These are phyloP conservation scores for Rhodotorula graminis DNA, from an alignment of 768 basidiomycete species.

Conservation along the genomic window DNA sequence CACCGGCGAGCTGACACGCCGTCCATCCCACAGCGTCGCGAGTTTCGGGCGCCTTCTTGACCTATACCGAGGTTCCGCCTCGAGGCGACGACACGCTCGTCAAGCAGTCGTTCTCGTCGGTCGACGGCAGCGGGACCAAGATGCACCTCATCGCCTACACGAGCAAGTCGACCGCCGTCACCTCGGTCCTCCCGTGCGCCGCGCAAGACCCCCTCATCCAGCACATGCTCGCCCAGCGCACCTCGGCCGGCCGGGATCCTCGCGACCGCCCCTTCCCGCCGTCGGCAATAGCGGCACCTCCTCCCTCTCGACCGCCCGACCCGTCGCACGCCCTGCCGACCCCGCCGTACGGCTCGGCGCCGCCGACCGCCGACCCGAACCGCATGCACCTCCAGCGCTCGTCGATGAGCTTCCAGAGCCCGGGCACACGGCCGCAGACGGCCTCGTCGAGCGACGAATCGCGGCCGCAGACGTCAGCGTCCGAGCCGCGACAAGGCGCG, in stretches of 20 bases:
- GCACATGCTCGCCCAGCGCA: conserved; percentile 20
- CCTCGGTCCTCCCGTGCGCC: neutral
- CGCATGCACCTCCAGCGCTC: conserved; percentile 3
- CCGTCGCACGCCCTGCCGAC: neutral
- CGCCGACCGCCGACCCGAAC: neutral
- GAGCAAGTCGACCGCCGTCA: conserved; percentile 3
- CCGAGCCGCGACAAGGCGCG: conserved; percentile 13
- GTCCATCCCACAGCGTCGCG: conserved; percentile 20
- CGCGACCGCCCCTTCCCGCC: neutral
- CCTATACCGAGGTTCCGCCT: conserved; percentile 36
- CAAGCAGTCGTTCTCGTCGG: conserved; percentile 39
- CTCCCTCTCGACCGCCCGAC: neutral
- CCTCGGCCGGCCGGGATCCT: conserved; percentile 7
- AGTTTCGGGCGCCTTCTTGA: conserved; percentile 41
- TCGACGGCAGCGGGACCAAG: conserved; percentile 30
- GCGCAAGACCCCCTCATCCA: conserved; percentile 25
- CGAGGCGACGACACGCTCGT: conserved; percentile 27
- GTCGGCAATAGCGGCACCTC: neutral
- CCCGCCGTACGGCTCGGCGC: neutral
- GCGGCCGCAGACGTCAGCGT: conserved; percentile 12
- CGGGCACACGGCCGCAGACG: neutral
- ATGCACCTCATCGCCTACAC: conserved; percentile 42
- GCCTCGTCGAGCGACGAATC: neutral
- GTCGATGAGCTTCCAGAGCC: neutral
- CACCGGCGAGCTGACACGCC: neutral